Base-by-base conservation (phyloP, 1,284 basidiomycete genomes). In the Cryptococcus sp. region DNA sequence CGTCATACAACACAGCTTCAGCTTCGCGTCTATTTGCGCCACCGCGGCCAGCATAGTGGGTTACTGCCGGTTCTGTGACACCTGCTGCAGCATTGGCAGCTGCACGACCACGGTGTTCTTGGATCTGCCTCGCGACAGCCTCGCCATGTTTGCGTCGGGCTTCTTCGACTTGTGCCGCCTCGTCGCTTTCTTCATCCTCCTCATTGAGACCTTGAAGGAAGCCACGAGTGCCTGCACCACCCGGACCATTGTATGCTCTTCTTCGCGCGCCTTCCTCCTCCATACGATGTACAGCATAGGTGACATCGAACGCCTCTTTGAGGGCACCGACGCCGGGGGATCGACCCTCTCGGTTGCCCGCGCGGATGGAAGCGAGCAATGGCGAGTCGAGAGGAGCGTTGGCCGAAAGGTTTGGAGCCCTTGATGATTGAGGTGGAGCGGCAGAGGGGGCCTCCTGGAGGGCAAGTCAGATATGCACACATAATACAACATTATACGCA, bases 231-330 rank as follows among this genome's bases (percentile, higher is more conserved):
- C 89, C 90, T 1, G 86, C 88, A 23, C 87, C 89, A 11, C 88
- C 89, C 15, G 83, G 83, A 17, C 86, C 87, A 55, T 88, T 87
- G 77, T 89, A 89, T 49, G 89, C 90, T 22, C 89, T 84, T 56
- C 90, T 81, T 51, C 90, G 84, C 0, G 89, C 89, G 23, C 93
- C 93, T 79, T 99, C 96, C 78, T 99, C 96, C 75, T 98, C 95
- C 92, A 97, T 97, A 20, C 96, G 87, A 78, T 99, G 96, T 0
- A 99, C 95, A 13, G 96, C 96, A 76, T 99, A 99, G 0, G 96
- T 97, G 67, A 99, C 89, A 75, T 99, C 96, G 76, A 99, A 99
- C 1, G 96, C 95, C 76, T 99, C 96, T 75, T 97, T 98, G 78
- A 99, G 86, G 0, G 87, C 86, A 0, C 89, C 87, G 45, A 98